Conservation (phyloP, 306 rosid genomes). For the Hippophae rhamnoides region DNA sequence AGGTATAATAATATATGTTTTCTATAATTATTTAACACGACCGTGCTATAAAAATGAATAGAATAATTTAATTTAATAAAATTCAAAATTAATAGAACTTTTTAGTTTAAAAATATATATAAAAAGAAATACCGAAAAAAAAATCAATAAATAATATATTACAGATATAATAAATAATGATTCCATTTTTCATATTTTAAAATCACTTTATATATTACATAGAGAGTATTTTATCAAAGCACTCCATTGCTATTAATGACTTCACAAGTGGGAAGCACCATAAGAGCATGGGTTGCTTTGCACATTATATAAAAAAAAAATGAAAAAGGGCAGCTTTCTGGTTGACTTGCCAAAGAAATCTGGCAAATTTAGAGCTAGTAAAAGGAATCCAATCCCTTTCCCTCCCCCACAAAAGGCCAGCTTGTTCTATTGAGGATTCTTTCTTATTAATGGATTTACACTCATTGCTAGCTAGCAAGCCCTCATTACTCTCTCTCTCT, state of each 20-base stretch:
- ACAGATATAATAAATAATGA: too few relatives aligned
- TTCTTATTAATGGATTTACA: slow-evolving; percentile 51
- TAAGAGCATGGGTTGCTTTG: slow-evolving; percentile 49
- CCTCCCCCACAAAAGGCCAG: slow-evolving; percentile 31
- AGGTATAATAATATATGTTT: too few relatives aligned
- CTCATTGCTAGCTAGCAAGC: slow-evolving; percentile 41
- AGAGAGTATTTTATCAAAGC: too few relatives aligned
- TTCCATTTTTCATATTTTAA: too few relatives aligned
- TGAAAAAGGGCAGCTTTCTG: slow-evolving; percentile 42
- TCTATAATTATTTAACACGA: too few relatives aligned
- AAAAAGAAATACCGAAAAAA: too few relatives aligned
- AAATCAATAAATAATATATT: too few relatives aligned
- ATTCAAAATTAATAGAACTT: too few relatives aligned
- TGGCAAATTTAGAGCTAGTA: slow-evolving; percentile 54
- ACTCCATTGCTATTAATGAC: slow-evolving; percentile 26
- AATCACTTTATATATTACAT: too few relatives aligned
- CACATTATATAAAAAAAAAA: slow-evolving; percentile 14
- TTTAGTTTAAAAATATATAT: too few relatives aligned
- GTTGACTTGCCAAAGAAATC: slow-evolving; percentile 81
- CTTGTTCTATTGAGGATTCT: slow-evolving; percentile 41
- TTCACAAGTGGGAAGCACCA: slow-evolving; percentile 57
- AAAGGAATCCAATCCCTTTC: slow-evolving; percentile 68
- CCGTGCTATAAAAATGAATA: too few relatives aligned
- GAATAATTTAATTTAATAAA: too few relatives aligned
- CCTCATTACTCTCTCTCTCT: slow-evolving; percentile 10